Percentiles rank a stretch among this genome's conserved stretches.
Conservation (phyloP, 164 flowering plant genomes). For the Vitis rotundifolia region DNA sequence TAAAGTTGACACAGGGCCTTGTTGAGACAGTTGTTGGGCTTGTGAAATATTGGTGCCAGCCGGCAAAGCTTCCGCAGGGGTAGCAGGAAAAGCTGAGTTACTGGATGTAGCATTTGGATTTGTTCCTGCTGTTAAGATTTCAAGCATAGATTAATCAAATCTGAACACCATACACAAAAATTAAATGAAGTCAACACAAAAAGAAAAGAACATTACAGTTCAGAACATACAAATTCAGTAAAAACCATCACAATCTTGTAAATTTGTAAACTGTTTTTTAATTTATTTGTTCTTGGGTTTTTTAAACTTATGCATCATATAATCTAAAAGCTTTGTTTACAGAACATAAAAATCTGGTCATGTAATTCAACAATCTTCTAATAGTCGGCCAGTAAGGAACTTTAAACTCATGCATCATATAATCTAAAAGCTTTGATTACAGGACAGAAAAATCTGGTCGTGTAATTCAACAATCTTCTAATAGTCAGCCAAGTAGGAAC, state of each 20-base stretch:
- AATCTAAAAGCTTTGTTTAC: not conserved
- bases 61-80: conserved; percentile 22
- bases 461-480: no score
- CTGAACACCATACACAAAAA: not conserved
- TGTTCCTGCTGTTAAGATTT: conserved; percentile 28
- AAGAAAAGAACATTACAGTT: not conserved
- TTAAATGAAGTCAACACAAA: not conserved
- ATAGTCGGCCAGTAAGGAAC: no score
- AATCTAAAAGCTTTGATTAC: no score
- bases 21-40: conserved; percentile 26
- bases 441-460: no score
- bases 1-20: conserved; percentile 14
- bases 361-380: not conserved
- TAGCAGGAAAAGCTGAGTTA: conserved; percentile 19
- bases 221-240: not conserved
- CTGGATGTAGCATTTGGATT: conserved; percentile 9
- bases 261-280: not conserved
- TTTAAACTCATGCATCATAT: no score
- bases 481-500: no score
- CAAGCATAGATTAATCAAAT: not conserved
- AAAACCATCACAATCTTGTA: not conserved
- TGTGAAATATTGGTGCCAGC: conserved; percentile 17
- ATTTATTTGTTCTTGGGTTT: not conserved
- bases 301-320: not conserved
- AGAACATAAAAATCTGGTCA: not conserved